These are phyloP conservation scores for Kluyveromyces sp. DNA, from an alignment of 1,139 yeast species.

Conservation along the genomic window DNA sequence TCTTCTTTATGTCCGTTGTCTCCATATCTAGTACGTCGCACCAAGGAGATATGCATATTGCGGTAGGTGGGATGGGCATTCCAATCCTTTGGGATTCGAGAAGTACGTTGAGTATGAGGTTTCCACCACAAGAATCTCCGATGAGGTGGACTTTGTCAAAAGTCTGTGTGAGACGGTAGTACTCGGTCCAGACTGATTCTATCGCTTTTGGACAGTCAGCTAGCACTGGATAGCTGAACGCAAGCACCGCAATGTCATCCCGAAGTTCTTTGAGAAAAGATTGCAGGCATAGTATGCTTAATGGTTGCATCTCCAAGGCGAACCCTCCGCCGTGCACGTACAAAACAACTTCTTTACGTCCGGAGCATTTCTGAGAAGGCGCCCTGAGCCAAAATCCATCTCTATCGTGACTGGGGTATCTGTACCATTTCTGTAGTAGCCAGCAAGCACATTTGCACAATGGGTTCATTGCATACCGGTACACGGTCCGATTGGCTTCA, in stretches of 20 bases:
- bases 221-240: background rate
- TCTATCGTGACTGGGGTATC: background rate
- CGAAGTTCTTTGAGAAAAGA: background rate
- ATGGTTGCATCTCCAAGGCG: conserved; percentile 8
- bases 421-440: background rate
- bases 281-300: conserved; percentile 1
- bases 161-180: background rate
- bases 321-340: conserved; percentile 14
- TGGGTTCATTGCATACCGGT: background rate
- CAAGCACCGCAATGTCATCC: background rate
- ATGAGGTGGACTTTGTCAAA: conserved; percentile 15
- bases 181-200: conserved; percentile 4
- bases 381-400: background rate
- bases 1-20: background rate
- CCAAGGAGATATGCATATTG: conserved; percentile 26
- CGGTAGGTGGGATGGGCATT: conserved; percentile 16
- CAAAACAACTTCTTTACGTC: background rate
- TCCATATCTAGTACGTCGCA: conserved; percentile 16
- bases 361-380: background rate
- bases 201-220: background rate
- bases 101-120: conserved; percentile 17
- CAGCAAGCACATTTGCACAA: background rate
- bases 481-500: background rate
- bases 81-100: conserved; percentile 7
- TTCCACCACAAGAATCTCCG: conserved; percentile 30